Evolutionary conservation across 768 basidiomycete species (phyloP), one percentile per base, ranked within the genome.

Genomic region (Pisolithus tinctorius): DNA sequence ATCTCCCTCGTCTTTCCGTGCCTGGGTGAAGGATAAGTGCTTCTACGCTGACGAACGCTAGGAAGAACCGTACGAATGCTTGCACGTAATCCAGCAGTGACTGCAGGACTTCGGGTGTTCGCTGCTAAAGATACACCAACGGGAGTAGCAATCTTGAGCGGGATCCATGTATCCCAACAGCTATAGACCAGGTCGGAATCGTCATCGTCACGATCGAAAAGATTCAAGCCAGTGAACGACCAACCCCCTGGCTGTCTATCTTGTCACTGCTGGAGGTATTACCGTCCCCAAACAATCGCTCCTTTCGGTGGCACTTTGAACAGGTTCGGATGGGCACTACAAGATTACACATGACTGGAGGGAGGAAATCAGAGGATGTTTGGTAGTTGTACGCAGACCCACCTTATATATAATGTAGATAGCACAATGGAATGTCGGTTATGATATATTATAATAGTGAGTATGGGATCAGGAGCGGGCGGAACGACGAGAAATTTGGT

Each of bases 121-220:
- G 26, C 55, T 62, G 57, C 66, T 66, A n/a, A 58, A 64, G 20
- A 60, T 23, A 31, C 65, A 66, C 49, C 56, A 48, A 25, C 63
- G 64, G 20, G 66, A 67, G 39, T 60, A 66, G 20, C 65, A 66
- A 13, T 66, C 65, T 50, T 66, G 65, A 0, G 64, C 62, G 2
- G 62, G 55, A 45, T 65, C 66, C 60, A 66, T 68, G 49, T 68
- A 66, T 25, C 41, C 36, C 4, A 51, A 36, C 41, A 48, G 51
- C 62, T 66, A 52, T 5, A 23, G 30, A 29, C 3, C 2, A 9
- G 5, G 23, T 10, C 34, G 53, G 44, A 31, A 49, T 29, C n/a
- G 45, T 38, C 6, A 9, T 14, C 4, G 14, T 4, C 13, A 26
- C 17, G 6, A 10, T 39, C 7, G 8, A 25, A 1, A 27, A 38